Evolutionary conservation across 208 protist genomes (phyloP).

Genomic region (Wallacemonas sp.): DNA sequence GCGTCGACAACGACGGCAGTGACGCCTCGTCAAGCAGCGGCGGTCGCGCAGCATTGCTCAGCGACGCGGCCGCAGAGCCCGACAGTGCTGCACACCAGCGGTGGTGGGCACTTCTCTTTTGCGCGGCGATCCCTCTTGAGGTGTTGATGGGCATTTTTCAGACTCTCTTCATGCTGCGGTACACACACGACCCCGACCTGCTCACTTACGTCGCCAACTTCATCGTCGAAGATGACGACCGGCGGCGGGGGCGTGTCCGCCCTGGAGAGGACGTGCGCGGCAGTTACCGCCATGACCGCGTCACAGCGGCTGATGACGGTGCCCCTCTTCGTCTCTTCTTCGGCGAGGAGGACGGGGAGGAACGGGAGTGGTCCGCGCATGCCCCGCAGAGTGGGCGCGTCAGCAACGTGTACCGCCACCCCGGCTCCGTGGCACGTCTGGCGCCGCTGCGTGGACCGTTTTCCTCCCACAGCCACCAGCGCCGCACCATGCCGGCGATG

Average conservation of each 20-base stretch:
- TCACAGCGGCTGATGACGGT: not conserved
- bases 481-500: no score
- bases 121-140: constrained; percentile 27
- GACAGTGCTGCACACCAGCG: constrained; percentile 6
- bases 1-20: not conserved
- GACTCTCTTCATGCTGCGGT: constrained; percentile 47
- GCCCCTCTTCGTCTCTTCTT: not conserved
- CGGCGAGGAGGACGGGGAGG: not conserved
- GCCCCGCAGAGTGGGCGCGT: not conserved
- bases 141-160: constrained; percentile 42
- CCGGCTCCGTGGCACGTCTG: not conserved
- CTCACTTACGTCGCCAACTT: not conserved
- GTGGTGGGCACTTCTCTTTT: constrained; percentile 42
- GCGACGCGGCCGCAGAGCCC: constrained; percentile 26
- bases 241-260: no score
- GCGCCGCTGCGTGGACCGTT: not conserved
- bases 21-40: no score
- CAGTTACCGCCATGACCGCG: not conserved
- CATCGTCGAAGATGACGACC: not conserved
- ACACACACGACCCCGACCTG: constrained; percentile 31
- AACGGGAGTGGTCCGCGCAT: no score
- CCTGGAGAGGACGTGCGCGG: not conserved
- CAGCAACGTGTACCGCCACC: not conserved
- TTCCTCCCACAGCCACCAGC: not conserved
- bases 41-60: no score